Evolutionary conservation across 179 eudicot genomes (phyloP), one percentile per base, ranked within the genome.

Genomic region (Silene coronaria): DNA sequence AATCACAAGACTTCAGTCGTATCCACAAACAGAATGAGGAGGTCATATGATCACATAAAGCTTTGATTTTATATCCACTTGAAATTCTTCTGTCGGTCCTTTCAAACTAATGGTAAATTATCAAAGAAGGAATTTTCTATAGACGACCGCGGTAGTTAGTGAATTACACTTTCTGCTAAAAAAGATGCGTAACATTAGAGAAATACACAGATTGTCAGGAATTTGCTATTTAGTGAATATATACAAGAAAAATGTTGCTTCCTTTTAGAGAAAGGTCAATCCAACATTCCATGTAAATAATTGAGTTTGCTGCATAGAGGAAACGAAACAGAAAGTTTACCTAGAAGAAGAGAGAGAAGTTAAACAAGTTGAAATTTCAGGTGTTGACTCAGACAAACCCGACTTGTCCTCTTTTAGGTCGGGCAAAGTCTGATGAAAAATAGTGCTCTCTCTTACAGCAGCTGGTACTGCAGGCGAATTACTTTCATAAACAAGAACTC

Each of bases 331-430:
- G n/a, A 38, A 22, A 64, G 59, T 66, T 80, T 75, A 90, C 99
- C 99, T 85, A 78, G 93, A 73, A 82, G 82, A 86, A 38, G 93
- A 80, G 63, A 84, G 61, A 68, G 85, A 82, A 78, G 73, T 87
- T 71, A 86, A 96, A 73, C 87, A 88, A 79, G 86, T 84, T 67
- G 89, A 78, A 67, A 91, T 86, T 74, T 89, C 93, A 65, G 96
- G 93, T 11, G 91, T 75, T 13, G 95, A 92, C 34, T 92, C 99
- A 22, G 90, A 87, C 38, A 87, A 69, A 70, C 84, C 90, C 65
- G 80, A 83, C 13, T 78, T 86, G 82, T 82, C 84, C 70, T 85
- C 84, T 61, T 59, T 73, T 14, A 81, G 75, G 36, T 80, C 82
- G 72, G 90, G 85, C 75, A 85, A 80, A 65, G 84, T 76, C 66